phyloP scores from a whole-genome alignment of 495 filamentous ascomycete species.

The Hypoxylon rickii region DNA sequence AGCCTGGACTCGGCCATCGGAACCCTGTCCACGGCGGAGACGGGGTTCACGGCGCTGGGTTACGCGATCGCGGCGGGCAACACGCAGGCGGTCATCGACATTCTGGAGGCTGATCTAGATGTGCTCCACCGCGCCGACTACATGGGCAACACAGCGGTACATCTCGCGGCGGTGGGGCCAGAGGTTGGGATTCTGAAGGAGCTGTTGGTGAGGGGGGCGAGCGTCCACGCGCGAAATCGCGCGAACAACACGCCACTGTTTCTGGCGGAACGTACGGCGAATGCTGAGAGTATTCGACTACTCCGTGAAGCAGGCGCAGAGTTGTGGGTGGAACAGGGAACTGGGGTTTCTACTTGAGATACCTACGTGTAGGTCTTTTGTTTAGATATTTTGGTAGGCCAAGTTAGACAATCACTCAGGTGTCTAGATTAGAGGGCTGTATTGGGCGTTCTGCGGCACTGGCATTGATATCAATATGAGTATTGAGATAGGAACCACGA shows the following conservation, averaged over 20 bases:
- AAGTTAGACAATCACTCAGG: no score
- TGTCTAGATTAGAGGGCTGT: no score
- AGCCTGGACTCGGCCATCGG: slow-evolving; percentile 37
- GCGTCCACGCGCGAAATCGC: slow-evolving; percentile 83
- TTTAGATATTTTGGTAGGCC: no score
- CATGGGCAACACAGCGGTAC: slow-evolving; percentile 83
- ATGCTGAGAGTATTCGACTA: slow-evolving; percentile 64
- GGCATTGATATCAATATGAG: no score
- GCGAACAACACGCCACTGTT: slow-evolving; percentile 82
- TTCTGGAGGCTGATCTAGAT: slow-evolving; percentile 65
- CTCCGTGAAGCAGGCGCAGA: slow-evolving; percentile 73
- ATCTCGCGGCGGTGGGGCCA: slow-evolving; percentile 59
- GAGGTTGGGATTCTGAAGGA: slow-evolving; percentile 65
- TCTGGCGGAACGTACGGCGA: slow-evolving; percentile 64
- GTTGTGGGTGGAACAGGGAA: slow-evolving; percentile 44
- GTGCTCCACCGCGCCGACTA: slow-evolving; percentile 82
- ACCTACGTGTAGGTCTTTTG: neutral
- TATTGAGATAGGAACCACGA: no score
- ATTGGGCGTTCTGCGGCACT: neutral
- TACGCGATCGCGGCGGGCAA: slow-evolving; percentile 82
- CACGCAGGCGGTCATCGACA: slow-evolving; percentile 61
- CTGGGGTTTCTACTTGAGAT: neutral
- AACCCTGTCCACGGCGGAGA: slow-evolving; percentile 50
- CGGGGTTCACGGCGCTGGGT: slow-evolving; percentile 71
- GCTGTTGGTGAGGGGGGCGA: slow-evolving; percentile 76